phyloP scores from a whole-genome alignment of 2,329 filamentous ascomycete genomes.

The Hypoxylon sp. region DNA sequence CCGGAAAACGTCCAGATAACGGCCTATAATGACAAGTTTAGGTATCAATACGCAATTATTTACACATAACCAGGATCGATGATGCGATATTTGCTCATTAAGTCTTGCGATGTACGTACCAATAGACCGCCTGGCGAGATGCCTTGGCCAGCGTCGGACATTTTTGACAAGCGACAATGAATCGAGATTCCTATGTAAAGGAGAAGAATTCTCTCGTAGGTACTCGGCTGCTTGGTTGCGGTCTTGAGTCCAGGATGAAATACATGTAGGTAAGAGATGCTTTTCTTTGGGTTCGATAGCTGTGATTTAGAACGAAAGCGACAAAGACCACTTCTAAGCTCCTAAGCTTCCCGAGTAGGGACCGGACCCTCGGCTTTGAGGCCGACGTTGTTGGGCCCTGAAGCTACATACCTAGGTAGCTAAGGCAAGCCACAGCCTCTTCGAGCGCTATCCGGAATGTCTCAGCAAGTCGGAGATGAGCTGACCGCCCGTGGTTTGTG shows the following conservation, averaged over 20 bases:
- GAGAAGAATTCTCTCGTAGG: too few species aligned
- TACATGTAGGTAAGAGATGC: neutral
- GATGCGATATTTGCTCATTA: neutral
- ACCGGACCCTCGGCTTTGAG: too few species aligned
- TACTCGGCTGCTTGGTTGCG: neutral
- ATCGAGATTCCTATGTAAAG: neutral
- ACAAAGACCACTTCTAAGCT: neutral
- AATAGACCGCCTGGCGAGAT: slow-evolving; percentile 35
- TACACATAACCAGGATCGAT: neutral
- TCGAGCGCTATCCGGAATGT: neutral
- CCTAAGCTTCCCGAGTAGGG: neutral
- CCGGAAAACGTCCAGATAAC: slow-evolving; percentile 40
- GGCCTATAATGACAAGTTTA: slow-evolving; percentile 23
- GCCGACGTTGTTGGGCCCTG: too few species aligned
- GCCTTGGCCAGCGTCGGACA: slow-evolving; percentile 38
- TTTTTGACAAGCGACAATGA: neutral
- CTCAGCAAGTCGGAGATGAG: neutral
- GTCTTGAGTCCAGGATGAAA: neutral
- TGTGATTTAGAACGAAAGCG: neutral
- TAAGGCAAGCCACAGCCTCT: too few species aligned
- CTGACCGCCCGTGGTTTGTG: neutral
- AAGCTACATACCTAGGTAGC: too few species aligned
- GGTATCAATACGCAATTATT: neutral
- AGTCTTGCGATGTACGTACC: slow-evolving; percentile 24
- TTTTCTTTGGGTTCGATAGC: neutral